Base-by-base conservation (phyloP, 179 eudicot species). In the Spinacia oleracea region DNA sequence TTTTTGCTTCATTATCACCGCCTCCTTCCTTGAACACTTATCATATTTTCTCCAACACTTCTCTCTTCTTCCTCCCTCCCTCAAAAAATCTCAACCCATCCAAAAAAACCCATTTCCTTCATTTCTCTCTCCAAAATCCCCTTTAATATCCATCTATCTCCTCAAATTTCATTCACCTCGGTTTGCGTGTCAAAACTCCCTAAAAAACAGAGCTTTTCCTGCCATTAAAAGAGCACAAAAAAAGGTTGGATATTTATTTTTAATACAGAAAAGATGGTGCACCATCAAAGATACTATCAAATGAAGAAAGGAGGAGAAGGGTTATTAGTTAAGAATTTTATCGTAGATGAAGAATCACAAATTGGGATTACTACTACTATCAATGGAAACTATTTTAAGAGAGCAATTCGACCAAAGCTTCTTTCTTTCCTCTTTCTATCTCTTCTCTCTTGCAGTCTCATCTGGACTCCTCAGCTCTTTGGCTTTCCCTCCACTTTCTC, bases 371-470 rank as follows among this genome's bases (percentile, higher is more conserved):
- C 29, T 40, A 46, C 58, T 40, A 59, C 58, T 50, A 75, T 15
- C 21, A 75, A n/a, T 79, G 72, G 46, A n/a, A 71, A 51, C 21
- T 80, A 68, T 48, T 63, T 68, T 74, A 90, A 87, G 82, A 84
- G 74, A 80, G 78, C 88, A 27, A 75, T 79, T 72, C 90, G 83
- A 45, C 93, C 92, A 9, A 88, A 78, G 74, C 81, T 90, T 77
- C 25, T 89, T 25, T 77, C 74, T 59, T 79, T 92, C 71, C 77
- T 87, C 55, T 80, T 88, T 21, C 73, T 92, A 20, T 86, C 88
- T 59, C 75, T 91, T 32, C 81, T 89, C 40, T 92, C 90, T 45
- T 90, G 89, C 77, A 68, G 85, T 81, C 86, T 94, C 69, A 78
- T 93, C 40, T 84, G 91, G 74, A 87, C 84, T 42, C 80, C 92